Conservation (phyloP, 2,329 filamentous ascomycete species). For the Remersonia thermophila region DNA sequence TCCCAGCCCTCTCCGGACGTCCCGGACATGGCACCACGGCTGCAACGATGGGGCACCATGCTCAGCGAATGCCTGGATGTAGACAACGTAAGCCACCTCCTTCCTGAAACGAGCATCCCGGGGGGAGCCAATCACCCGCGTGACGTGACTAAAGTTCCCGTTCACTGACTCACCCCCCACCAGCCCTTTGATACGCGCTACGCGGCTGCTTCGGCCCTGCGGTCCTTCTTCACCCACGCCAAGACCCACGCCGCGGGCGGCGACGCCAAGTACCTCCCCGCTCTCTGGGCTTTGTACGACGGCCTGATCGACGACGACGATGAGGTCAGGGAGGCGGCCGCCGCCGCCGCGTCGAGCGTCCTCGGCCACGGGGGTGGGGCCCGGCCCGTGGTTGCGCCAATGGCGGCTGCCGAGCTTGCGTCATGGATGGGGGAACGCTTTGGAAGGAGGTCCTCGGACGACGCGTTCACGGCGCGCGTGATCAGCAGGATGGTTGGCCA, state of each 20-base stretch:
- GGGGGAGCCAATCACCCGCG: too few species aligned
- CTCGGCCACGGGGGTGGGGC: conserved; percentile 26
- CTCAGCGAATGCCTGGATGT: conserved; percentile 13
- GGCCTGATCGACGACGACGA: conserved; percentile 83
- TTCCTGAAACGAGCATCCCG: conserved; percentile 19
- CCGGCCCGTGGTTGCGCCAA: conserved; percentile 33
- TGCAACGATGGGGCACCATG: conserved; percentile 15
- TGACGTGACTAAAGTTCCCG: too few species aligned
- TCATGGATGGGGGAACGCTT: conserved; percentile 29
- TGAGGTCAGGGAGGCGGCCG: conserved; percentile 61
- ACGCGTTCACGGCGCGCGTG: conserved; percentile 29
- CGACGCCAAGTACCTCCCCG: conserved; percentile 33
- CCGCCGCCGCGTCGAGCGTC: conserved; percentile 35
- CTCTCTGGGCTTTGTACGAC: conserved; percentile 59
- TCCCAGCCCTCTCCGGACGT: neutral
- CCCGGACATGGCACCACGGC: conserved; percentile 4
- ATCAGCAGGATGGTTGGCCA: conserved; percentile 30
- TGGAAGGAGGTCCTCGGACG: conserved; percentile 9
- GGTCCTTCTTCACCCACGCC: conserved; percentile 32
- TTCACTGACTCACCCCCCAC: neutral
- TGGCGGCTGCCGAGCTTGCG: conserved; percentile 35
- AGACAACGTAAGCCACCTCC: conserved; percentile 12
- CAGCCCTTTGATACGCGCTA: conserved; percentile 56
- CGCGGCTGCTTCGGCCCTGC: conserved; percentile 44
- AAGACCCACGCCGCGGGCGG: conserved; percentile 13